Percentiles rank a stretch among this genome's conserved stretches.
Evolutionary conservation across 2,329 filamentous ascomycete species (phyloP).

Genomic region (Alternaria arbusti): DNA sequence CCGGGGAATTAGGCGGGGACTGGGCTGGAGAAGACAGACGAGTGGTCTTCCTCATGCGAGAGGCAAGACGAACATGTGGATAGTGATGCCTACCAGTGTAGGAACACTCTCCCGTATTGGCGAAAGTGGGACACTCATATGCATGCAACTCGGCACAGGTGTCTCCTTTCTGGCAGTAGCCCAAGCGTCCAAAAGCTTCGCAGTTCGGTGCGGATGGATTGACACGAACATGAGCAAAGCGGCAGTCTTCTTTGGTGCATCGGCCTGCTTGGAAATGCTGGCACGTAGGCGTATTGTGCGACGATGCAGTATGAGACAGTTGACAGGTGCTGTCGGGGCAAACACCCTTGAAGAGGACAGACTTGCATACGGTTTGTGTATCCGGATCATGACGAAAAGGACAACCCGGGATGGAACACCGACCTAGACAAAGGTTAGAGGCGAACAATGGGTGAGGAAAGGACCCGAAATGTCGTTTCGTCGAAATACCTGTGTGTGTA

Average conservation of each 20-base stretch:
- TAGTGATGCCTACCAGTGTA: conserved; percentile 79
- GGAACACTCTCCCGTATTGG: conserved; percentile 83
- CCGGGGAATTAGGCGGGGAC: not conserved
- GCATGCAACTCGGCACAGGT: conserved; percentile 83
- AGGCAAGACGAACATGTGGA: conserved; percentile 72
- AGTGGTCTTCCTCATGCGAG: conserved; percentile 31
- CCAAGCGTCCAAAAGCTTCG: conserved; percentile 80
- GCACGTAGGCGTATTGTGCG: conserved; percentile 86
- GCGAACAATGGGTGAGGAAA: not conserved
- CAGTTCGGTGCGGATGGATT: conserved; percentile 81
- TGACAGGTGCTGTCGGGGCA: conserved; percentile 84
- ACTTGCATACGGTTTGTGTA: conserved; percentile 90
- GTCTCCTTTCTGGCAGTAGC: conserved; percentile 85
- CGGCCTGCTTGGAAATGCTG: conserved; percentile 88
- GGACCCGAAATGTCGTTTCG: conserved; percentile 11
- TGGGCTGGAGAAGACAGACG: conserved; percentile 19
- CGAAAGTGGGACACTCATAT: conserved; percentile 93
- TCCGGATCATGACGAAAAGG: conserved; percentile 81
- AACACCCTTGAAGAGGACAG: conserved; percentile 78
- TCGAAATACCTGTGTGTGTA: conserved; percentile 42
- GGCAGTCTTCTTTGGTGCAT: conserved; percentile 85
- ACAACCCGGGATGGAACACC: conserved; percentile 84
- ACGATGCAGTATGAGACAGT: conserved; percentile 83
- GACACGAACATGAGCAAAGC: conserved; percentile 83
- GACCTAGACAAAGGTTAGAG: conserved; percentile 59